Evolutionary conservation across 2,329 filamentous ascomycete genomes (phyloP).

Genomic region (Diaporthe velutina): DNA sequence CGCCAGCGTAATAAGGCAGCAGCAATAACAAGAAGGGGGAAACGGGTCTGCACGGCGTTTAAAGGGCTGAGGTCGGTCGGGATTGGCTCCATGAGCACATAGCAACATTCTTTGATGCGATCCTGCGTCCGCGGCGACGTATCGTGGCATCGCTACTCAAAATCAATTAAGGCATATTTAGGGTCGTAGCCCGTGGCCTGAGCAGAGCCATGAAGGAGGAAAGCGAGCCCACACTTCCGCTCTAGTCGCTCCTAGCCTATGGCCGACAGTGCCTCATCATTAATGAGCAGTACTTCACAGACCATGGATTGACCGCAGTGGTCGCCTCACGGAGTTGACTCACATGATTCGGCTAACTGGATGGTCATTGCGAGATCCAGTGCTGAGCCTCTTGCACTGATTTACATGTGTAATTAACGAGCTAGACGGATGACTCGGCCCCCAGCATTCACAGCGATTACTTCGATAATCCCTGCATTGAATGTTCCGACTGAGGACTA

Average conservation of each 20-base stretch:
- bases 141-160: conserved; percentile 10
- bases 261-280: no score
- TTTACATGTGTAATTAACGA: no score
- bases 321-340: not conserved
- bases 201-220: not conserved
- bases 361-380: not conserved
- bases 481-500: no score
- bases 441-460: no score
- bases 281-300: not conserved
- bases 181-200: not conserved
- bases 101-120: conserved; percentile 20
- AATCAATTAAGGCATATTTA: conserved; percentile 1
- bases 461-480: no score
- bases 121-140: not conserved
- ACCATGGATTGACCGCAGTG: no score
- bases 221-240: not conserved
- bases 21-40: not conserved
- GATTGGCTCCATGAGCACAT: not conserved
- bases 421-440: no score
- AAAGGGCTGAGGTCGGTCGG: not conserved
- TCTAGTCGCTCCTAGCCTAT: not conserved
- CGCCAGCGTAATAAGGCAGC: not conserved
- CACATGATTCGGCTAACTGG: not conserved
- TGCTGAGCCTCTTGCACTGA: not conserved
- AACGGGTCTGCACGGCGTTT: conserved; percentile 23